These are phyloP conservation scores for Triglochin maritima DNA, from an alignment of 106 monocot species.

Conservation along the genomic window DNA sequence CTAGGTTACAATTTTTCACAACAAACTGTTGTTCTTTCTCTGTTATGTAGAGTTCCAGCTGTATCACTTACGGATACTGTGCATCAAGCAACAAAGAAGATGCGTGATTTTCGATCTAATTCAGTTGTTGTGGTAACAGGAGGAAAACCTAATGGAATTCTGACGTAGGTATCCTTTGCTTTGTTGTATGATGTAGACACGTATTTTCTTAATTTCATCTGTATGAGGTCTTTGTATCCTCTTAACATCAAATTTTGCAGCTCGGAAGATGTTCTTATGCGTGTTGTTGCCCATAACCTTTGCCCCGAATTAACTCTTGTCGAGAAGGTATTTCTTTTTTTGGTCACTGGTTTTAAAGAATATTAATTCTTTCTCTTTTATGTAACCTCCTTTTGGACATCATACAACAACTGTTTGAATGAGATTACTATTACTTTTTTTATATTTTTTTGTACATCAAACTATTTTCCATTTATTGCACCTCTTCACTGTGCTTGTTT, in stretches of 20 bases:
- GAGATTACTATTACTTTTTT: too few relatives aligned
- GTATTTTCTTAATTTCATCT: too few relatives aligned
- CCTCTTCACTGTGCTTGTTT: too few relatives aligned
- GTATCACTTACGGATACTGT: slow-evolving; percentile 18
- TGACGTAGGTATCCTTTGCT: slow-evolving; percentile 10
- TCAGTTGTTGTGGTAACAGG: slow-evolving; percentile 9
- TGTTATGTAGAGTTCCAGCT: slow-evolving; percentile 8
- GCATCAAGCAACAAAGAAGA: slow-evolving; percentile 17
- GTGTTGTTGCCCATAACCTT: slow-evolving; percentile 82
- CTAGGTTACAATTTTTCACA: too few relatives aligned
- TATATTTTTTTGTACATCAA: too few relatives aligned
- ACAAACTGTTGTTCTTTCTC: neutral
- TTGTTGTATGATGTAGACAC: neutral
- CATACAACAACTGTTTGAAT: too few relatives aligned
- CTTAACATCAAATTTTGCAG: slow-evolving; percentile 24
- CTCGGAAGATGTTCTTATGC: slow-evolving; percentile 86
- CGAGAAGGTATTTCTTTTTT: slow-evolving; percentile 54
- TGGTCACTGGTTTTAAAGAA: neutral
- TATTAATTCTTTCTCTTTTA: too few relatives aligned
- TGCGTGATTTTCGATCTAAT: slow-evolving; percentile 12
- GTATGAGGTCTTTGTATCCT: neutral
- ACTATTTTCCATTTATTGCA: too few relatives aligned
- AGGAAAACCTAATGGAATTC: slow-evolving; percentile 17
- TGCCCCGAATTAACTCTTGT: slow-evolving; percentile 84
- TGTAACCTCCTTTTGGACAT: too few relatives aligned